phyloP scores from a whole-genome alignment of 768 basidiomycete species.

The Dioszegia crocea region DNA sequence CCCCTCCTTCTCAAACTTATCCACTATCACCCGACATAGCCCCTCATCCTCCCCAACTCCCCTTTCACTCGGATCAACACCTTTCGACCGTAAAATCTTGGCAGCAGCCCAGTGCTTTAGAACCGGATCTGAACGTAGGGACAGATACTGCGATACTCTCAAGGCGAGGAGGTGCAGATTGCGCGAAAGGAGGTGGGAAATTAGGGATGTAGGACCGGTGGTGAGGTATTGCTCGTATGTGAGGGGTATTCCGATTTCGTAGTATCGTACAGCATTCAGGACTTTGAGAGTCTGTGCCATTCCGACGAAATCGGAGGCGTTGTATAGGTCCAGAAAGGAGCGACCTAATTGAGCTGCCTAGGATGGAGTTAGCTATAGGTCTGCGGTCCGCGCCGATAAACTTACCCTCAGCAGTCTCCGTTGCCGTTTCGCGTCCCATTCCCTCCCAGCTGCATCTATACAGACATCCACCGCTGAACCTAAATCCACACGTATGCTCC shows the following conservation, averaged over 20 bases:
- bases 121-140: constrained; percentile 77
- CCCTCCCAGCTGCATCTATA: constrained; percentile 85
- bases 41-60: constrained; percentile 69
- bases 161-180: constrained; percentile 89
- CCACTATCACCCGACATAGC: constrained; percentile 75
- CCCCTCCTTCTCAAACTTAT: constrained; percentile 80
- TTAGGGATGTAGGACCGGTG: constrained; percentile 27
- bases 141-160: constrained; percentile 77
- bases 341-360: constrained; percentile 97
- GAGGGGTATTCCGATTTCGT: constrained; percentile 87
- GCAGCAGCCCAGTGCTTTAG: constrained; percentile 94
- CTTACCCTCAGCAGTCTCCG: constrained; percentile 72
- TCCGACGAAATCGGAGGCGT: constrained; percentile 83
- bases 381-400: background rate
- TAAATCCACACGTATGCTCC: constrained; percentile 79
- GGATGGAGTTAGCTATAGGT: constrained; percentile 6
- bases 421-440: constrained; percentile 89
- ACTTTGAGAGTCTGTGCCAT: constrained; percentile 93
- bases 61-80: constrained; percentile 56
- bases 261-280: constrained; percentile 83
- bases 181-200: constrained; percentile 75
- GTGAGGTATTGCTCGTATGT: constrained; percentile 77
- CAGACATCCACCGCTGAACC: constrained; percentile 83
- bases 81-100: constrained; percentile 72
- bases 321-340: constrained; percentile 85